A percentile compares a stretch with the other conserved stretches of the same genome.
These are phyloP conservation scores for Rhizopus sp. DNA, from an alignment of 371 early-diverging fungal genomes.

Conservation along the genomic window DNA sequence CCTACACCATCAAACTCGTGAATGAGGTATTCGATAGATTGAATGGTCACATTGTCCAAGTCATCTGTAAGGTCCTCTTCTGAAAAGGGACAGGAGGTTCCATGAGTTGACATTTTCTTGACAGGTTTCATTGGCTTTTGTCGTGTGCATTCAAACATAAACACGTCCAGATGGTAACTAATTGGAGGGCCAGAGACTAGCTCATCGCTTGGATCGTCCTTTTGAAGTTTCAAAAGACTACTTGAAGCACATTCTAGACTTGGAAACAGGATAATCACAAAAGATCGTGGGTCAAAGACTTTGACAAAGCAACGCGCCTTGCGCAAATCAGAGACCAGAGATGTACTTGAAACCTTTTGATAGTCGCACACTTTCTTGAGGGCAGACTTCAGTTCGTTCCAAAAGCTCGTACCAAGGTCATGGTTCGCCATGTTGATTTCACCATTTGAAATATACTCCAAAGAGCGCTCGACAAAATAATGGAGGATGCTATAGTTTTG, in stretches of 20 bases:
- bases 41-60: constrained; percentile 20
- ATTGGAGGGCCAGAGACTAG: neutral
- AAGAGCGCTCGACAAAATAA: constrained; percentile 50
- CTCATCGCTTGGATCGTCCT: constrained; percentile 1
- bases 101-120: constrained; percentile 10
- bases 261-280: constrained; percentile 67
- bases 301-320: constrained; percentile 74
- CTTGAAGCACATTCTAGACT: constrained; percentile 50
- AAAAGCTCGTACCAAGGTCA: constrained; percentile 49
- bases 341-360: constrained; percentile 20
- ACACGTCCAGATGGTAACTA: constrained; percentile 17
- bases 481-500: constrained; percentile 42
- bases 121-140: constrained; percentile 51
- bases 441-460: constrained; percentile 55
- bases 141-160: constrained; percentile 66
- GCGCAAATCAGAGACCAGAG: constrained; percentile 30
- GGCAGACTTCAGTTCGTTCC: constrained; percentile 32
- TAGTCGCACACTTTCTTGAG: constrained; percentile 3
- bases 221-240: constrained; percentile 30
- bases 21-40: constrained; percentile 29
- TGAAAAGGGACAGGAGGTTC: neutral
- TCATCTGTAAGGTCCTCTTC: constrained; percentile 12
- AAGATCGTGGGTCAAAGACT: constrained; percentile 59
- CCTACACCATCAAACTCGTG: constrained; percentile 47
- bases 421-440: constrained; percentile 57